phyloP scores from a whole-genome alignment of 1,139 yeast species.

The Geotrichum histeridarum region DNA sequence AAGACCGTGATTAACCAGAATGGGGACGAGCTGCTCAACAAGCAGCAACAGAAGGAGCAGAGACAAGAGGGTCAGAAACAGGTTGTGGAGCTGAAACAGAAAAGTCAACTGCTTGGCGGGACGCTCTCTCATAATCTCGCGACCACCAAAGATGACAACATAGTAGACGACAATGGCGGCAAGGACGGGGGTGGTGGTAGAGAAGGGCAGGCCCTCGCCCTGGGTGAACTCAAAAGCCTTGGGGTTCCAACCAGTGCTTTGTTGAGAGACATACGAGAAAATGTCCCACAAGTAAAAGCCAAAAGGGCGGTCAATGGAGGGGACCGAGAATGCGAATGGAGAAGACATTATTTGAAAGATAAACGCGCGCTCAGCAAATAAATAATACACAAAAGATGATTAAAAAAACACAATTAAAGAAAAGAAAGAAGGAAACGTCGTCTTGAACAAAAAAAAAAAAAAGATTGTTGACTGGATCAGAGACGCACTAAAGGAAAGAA shows the following conservation, averaged over 20 bases:
- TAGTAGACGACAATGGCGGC: constrained; percentile 65
- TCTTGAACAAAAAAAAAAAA: background rate
- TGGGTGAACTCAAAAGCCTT: constrained; percentile 64
- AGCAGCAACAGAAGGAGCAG: constrained; percentile 61
- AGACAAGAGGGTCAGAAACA: constrained; percentile 67
- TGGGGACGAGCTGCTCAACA: constrained; percentile 82
- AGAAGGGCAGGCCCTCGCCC: constrained; percentile 42
- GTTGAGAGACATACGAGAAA: constrained; percentile 55
- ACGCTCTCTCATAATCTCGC: constrained; percentile 48
- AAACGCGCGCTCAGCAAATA: background rate
- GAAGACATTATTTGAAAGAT: constrained; percentile 8
- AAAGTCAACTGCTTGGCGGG: constrained; percentile 69
- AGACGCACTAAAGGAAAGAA: background rate
- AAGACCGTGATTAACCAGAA: constrained; percentile 68
- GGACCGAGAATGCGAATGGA: constrained; percentile 35
- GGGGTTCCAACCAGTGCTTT: constrained; percentile 44
- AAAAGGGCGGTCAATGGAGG: constrained; percentile 77
- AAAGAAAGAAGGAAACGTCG: no score
- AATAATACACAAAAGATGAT: no score
- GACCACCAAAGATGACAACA: constrained; percentile 80
- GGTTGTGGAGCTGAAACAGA: constrained; percentile 76
- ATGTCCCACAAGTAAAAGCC: constrained; percentile 89
- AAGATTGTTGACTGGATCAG: background rate
- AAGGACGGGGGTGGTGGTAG: constrained; percentile 60
- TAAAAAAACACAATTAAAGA: no score